Conservation (phyloP, 768 basidiomycete species). For the Trametes punicea region DNA sequence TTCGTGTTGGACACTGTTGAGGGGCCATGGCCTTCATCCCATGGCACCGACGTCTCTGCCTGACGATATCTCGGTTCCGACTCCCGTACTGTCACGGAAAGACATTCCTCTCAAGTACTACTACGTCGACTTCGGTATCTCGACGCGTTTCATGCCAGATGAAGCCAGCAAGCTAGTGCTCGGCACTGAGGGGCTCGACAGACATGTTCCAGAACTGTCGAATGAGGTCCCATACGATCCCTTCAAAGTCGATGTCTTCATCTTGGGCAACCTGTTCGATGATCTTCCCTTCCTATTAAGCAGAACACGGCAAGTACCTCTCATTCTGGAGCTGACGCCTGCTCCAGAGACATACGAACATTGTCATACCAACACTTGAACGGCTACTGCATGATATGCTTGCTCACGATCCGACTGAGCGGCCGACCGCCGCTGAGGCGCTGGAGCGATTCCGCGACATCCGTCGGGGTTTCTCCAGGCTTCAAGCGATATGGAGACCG, state of each 20-base stretch:
- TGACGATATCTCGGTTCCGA: too few relatives aligned
- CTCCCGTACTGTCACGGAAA: too few relatives aligned
- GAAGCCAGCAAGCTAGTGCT: not conserved
- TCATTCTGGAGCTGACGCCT: not conserved
- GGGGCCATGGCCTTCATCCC: slow-evolving; percentile 23
- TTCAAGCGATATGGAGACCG: not conserved
- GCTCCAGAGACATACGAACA: slow-evolving; percentile 3
- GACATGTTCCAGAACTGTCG: slow-evolving; percentile 24
- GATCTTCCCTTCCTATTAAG: slow-evolving; percentile 8
- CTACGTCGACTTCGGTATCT: slow-evolving; percentile 30
- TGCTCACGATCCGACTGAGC: not conserved
- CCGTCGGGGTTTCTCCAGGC: not conserved
- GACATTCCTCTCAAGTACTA: slow-evolving; percentile 23
- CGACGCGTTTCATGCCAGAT: slow-evolving; percentile 14
- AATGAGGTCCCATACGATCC: slow-evolving; percentile 24
- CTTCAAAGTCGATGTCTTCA: slow-evolving; percentile 26
- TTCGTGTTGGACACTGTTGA: too few relatives aligned
- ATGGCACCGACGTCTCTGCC: not conserved
- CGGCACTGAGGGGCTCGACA: slow-evolving; percentile 21
- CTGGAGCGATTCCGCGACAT: not conserved
- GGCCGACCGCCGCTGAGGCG: slow-evolving; percentile 9
- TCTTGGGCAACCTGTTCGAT: slow-evolving; percentile 19
- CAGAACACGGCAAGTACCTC: not conserved
- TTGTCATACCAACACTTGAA: slow-evolving; percentile 1
- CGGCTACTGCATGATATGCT: slow-evolving; percentile 2